Percentiles rank a stretch among this genome's conserved stretches.
Conservation (phyloP, 179 eudicot species). For the Gypsophila paniculata region DNA sequence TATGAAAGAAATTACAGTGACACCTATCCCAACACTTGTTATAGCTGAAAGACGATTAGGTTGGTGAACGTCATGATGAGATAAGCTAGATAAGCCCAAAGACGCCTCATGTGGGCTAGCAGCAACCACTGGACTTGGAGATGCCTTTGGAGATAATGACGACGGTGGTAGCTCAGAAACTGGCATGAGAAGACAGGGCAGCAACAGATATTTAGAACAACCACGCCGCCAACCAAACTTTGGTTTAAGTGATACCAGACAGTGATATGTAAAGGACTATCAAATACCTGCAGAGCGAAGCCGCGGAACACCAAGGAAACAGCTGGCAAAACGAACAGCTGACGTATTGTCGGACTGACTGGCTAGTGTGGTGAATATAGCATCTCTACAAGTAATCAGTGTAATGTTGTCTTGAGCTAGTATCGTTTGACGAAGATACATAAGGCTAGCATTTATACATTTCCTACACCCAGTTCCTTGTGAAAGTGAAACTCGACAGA, state of each 20-base stretch:
- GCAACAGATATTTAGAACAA: conserved; percentile 8
- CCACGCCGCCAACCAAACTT: neutral
- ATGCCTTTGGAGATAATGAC: conserved; percentile 48
- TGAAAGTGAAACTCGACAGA: conserved; percentile 48
- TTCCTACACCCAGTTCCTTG: conserved; percentile 51
- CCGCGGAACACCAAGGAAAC: conserved; percentile 85
- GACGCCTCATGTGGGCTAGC: conserved; percentile 62
- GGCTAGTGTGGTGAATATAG: conserved; percentile 75
- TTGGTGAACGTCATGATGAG: conserved; percentile 42
- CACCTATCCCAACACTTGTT: conserved; percentile 61
- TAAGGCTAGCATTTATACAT: conserved; percentile 77
- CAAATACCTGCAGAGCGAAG: conserved; percentile 42
- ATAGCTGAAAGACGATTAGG: conserved; percentile 53
- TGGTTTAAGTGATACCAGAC: neutral
- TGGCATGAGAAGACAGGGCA: conserved; percentile 24
- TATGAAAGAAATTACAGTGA: conserved; percentile 53
- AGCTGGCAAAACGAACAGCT: conserved; percentile 60
- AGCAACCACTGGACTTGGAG: conserved; percentile 59
- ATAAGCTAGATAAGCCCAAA: conserved; percentile 34
- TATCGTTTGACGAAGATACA: conserved; percentile 59
- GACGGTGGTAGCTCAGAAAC: conserved; percentile 48
- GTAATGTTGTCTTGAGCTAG: conserved; percentile 63
- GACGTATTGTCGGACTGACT: conserved; percentile 68
- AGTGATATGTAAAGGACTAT: neutral
- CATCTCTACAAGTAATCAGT: conserved; percentile 85